These are phyloP conservation scores for Dactylellina drechsleri DNA, from an alignment of 2,329 filamentous ascomycete species.

Conservation along the genomic window DNA sequence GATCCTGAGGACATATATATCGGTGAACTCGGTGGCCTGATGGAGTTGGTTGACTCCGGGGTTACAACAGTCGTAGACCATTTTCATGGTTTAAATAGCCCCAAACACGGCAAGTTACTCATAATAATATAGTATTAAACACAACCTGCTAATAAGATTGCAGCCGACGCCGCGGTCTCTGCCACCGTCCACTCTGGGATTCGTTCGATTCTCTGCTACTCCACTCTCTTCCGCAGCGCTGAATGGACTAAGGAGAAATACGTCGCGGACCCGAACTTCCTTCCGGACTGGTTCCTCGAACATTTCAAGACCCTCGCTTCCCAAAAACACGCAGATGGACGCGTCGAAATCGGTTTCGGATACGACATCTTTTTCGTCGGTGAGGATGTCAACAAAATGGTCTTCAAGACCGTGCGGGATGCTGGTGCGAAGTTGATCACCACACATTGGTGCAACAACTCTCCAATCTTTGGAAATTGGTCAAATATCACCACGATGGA, in stretches of 20 bases:
- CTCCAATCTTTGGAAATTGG: conserved; percentile 10
- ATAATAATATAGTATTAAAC: not conserved
- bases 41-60: conserved; percentile 63
- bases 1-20: conserved; percentile 64
- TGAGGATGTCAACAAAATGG: conserved; percentile 60
- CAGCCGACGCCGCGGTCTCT: conserved; percentile 61
- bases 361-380: conserved; percentile 64
- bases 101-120: conserved; percentile 58
- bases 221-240: conserved; percentile 60
- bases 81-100: conserved; percentile 60
- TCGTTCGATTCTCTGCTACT: conserved; percentile 64
- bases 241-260: conserved; percentile 59
- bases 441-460: conserved; percentile 60
- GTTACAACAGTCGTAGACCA: conserved; percentile 64
- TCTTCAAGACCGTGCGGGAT: conserved; percentile 62
- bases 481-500: conserved; percentile 55
- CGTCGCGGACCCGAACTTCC: conserved; percentile 56
- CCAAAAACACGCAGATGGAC: conserved; percentile 59
- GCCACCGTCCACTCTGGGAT: conserved; percentile 64
- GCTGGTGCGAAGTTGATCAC: conserved; percentile 63
- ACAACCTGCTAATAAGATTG: not conserved
- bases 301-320: conserved; percentile 61
- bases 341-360: conserved; percentile 63
- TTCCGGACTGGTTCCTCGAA: conserved; percentile 62
- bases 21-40: conserved; percentile 63